Base-by-base conservation (phyloP, 257 asterid genomes). In the Solanum chiquidenum region DNA sequence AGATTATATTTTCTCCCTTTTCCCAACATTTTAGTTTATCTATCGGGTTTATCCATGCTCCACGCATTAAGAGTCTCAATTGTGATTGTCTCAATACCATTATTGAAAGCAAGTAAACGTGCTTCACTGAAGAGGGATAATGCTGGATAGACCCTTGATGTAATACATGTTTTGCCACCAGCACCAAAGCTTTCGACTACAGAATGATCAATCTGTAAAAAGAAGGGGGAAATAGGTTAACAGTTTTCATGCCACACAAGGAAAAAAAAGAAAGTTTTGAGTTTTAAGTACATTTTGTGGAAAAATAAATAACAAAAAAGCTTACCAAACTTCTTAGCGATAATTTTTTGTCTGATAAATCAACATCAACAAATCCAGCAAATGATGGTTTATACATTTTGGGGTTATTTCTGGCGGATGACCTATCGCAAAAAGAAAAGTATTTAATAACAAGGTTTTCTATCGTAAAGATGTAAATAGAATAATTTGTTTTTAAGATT, bases 241-340 rank as follows among this genome's bases (percentile, higher is more conserved):
- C 4, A 12, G n/a, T 29, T 69, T 18, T 29, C 20, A 71, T 1
- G 12, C 12, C 12, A 71, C 38, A 31, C 9, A 71, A 69, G 6
- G 9, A 13, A 2, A 62, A 49, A 9, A 62, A 9, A 7, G 6
- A 23, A 21, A 60, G 3, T 23, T 5, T 5, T 31, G 40, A 31
- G n/a, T 33, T 71, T 71, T 7, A 33, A 7, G 18, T 11, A 14
- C 6, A 31, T 31, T 31, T 31, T 7, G 11, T 1, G 4, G 12
- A 33, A 33, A 16, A 7, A 33, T 62, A 62, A 33, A 33, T 31
- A 71, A 1, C 25, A 31, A 52, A 13, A 18, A 9, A 18, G 12
- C 83, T 6, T 92, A 95, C 96, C 98, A 94, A 89, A 89, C 94
- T 94, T 88, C 97, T 90, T 11, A 96, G 95, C 0, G 96, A 92